A percentile compares a stretch with the other conserved stretches of the same genome.
Conservation (phyloP, 163 green algal species). For the Scenedesmus sp. region DNA sequence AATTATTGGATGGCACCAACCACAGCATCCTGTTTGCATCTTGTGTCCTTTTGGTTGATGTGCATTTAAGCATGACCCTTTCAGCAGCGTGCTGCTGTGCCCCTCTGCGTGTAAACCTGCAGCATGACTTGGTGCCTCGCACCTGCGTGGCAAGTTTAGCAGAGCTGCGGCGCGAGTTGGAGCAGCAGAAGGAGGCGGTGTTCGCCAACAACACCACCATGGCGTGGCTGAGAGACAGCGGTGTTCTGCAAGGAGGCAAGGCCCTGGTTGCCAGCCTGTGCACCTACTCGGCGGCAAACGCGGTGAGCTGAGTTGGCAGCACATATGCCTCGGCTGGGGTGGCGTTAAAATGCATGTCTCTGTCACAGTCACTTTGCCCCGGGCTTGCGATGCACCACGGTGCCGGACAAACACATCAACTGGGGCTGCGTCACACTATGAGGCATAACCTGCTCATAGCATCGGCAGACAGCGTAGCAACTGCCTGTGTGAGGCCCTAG, state of each 20-base stretch:
- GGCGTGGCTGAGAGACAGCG: slow-evolving; percentile 4
- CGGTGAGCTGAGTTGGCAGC: background rate
- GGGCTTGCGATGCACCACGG: too few species aligned
- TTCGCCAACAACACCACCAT: background rate
- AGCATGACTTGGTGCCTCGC: slow-evolving; percentile 50
- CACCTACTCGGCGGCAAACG: background rate
- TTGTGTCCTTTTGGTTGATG: too few species aligned
- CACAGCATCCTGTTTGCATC: too few species aligned
- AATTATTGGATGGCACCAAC: too few species aligned
- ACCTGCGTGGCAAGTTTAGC: slow-evolving; percentile 43
- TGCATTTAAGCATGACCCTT: background rate
- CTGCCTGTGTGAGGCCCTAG: too few species aligned
- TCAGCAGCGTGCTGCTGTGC: background rate
- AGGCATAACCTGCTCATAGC: too few species aligned
- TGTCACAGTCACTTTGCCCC: too few species aligned
- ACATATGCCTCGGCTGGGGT: too few species aligned
- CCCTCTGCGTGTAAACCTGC: background rate
- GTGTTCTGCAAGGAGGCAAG: background rate
- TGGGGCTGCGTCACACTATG: too few species aligned
- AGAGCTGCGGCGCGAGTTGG: slow-evolving; percentile 28
- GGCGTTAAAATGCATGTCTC: too few species aligned
- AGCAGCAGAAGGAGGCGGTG: slow-evolving; percentile 8
- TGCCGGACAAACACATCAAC: too few species aligned
- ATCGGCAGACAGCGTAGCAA: too few species aligned
- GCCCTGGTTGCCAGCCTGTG: background rate